Base-by-base conservation (phyloP, 345 rosid genomes). In the Syzygium oleosum region DNA sequence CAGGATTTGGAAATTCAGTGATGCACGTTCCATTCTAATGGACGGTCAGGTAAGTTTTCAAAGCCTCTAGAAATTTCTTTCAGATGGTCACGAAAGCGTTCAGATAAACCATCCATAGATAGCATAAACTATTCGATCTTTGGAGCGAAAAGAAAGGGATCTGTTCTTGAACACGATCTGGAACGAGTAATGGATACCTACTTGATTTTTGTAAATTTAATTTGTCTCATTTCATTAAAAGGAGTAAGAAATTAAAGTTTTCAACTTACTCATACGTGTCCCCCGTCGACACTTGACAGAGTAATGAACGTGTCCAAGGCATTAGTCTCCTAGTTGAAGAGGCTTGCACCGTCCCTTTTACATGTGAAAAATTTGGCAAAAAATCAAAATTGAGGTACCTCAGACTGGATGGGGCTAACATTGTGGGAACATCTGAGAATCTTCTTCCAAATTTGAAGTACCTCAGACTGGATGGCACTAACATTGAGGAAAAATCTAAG, bases 261-360 rank as follows among this genome's bases (percentile, higher is more conserved):
- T 31, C 29, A 10, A 53, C 43, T 54, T 21, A 38, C 52, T 86
- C 34, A 14, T 43, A 2, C 27, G 23, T 34, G 19, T 25, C 22
- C 55, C 27, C 6, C 21, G 6, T 7, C 12, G 25, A 51, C 31
- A 43, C 46, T 22, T 21, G n/a, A 0, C 22, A 86, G 59, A 58
- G 55, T 21, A 63, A 5, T 61, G 14, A n/a, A 7, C 5, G 12
- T 12, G 21, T 86, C 27, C 0, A 63, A 86, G 88, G 55, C 88
- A 86, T 86, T 7, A 8, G 43, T 15, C 84, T 86, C 8, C 14
- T 23, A 34, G 23, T 53, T 51, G 85, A 46, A 52, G 4, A 15
- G 3, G n/a, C 51, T 23, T 0, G n/a, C 16, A 9, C 6, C 8
- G 27, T 4, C 19, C 1, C 1, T 58, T 61, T 51, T 3, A 2